These are phyloP conservation scores for Calocybe cyanea DNA, from an alignment of 768 basidiomycete genomes.

Conservation along the genomic window DNA sequence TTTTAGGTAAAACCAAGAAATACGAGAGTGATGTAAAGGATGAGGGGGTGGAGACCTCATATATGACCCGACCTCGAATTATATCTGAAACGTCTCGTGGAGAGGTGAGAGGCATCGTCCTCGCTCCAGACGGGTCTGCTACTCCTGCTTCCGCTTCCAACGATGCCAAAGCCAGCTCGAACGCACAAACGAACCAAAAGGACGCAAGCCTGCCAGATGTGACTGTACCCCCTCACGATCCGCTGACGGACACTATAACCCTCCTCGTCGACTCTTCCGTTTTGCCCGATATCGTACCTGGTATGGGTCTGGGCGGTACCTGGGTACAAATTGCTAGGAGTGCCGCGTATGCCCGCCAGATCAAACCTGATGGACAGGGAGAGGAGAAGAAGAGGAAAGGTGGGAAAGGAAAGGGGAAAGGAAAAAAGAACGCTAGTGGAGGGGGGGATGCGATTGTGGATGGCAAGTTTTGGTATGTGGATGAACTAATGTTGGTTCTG, in stretches of 20 bases:
- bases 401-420: conserved; percentile 33
- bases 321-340: conserved; percentile 63
- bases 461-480: conserved; percentile 40
- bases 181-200: no score
- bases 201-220: no score
- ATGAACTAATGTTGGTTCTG: conserved; percentile 32
- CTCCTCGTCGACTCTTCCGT: conserved; percentile 49
- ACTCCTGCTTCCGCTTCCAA: no score
- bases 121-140: conserved; percentile 2
- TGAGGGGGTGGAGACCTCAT: conserved; percentile 24
- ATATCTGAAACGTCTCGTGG: conserved; percentile 29
- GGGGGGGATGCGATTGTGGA: conserved; percentile 41
- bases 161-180: no score
- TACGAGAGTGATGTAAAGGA: no score
- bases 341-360: no score
- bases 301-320: conserved; percentile 60
- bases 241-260: conserved; percentile 53
- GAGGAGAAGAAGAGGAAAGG: conserved; percentile 25
- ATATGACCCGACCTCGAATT: conserved; percentile 33
- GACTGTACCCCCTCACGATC: conserved; percentile 38
- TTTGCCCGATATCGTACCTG: conserved; percentile 38
- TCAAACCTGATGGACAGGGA: no score
- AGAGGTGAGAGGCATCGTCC: conserved; percentile 19
- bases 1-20: no score
- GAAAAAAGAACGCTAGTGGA: conserved; percentile 28